Base-by-base conservation (phyloP, 2,329 filamentous ascomycete species). In the Aspergillus ustus region DNA sequence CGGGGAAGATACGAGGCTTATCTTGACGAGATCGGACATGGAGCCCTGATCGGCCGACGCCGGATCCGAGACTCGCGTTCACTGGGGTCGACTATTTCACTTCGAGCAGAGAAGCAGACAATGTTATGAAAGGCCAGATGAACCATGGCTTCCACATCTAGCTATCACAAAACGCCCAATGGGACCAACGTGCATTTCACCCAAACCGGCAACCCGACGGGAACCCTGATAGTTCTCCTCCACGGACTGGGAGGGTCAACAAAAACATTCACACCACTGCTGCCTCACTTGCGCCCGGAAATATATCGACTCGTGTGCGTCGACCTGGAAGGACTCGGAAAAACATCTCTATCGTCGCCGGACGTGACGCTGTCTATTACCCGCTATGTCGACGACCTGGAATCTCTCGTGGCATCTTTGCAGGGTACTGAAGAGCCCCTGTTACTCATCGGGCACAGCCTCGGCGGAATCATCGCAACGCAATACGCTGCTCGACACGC, bases 331-430 rank as follows among this genome's bases (percentile, higher is more conserved):
- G 52, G 52, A 29, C 45, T 46, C 22, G 52, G 52, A 45, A 45
- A 55, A 22, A 55, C 52, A 3, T 22, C 20, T 7, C 52, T 55
- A 11, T 55, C 52, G 3, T 55, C 52, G 15, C 20, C 40, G 15
- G 40, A 34, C 52, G 52, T 46, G 37, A 29, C 40, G 2, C 25
- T 55, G 9, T 55, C 52, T 15, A 55, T 46, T 13, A 3, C 52
- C 3, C 52, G 52, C 13, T 55, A 55, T 55, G 52, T 55, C 40
- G 25, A 55, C 40, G 43, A 48, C 52, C 2, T 55, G 52, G 52
- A 55, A 17, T 55, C 40, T 55, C 52, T 55, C 40, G 40, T 55
- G 52, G 52, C 52, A 55, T 55, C 17, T 45, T 25, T 55, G 40
- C 52, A 55, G 13, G 29, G 20, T 20, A 0, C 52, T 55, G 52